Evolutionary conservation across 192 early-diverging fungal genomes (phyloP).

Genomic region (Phycomyces blakesleeanus): DNA sequence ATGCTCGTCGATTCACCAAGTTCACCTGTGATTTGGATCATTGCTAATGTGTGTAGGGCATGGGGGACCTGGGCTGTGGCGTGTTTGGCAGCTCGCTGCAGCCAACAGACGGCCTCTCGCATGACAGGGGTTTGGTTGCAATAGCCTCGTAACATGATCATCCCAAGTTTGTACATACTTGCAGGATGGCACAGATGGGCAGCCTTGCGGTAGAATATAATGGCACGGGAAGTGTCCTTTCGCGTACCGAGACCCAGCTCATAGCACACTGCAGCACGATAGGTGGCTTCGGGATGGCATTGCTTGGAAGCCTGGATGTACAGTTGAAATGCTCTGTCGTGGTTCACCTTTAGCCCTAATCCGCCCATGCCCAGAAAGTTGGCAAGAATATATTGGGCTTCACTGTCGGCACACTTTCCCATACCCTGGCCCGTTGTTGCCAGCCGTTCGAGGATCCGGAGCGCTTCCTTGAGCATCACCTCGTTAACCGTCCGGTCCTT

Average conservation of each 20-base stretch:
- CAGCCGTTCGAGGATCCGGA: constrained; percentile 82
- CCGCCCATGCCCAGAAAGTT: constrained; percentile 84
- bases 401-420: constrained; percentile 70
- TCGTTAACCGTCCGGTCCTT: constrained; percentile 60
- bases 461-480: constrained; percentile 66
- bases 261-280: constrained; percentile 90
- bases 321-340: constrained; percentile 81
- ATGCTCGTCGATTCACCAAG: constrained; percentile 13
- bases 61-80: constrained; percentile 63
- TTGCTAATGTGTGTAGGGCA: constrained; percentile 13
- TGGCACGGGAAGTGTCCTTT: constrained; percentile 69
- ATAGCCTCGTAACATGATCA: constrained; percentile 82
- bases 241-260: constrained; percentile 90
- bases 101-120: constrained; percentile 88
- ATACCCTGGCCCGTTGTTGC: constrained; percentile 57
- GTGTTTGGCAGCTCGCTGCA: constrained; percentile 76
- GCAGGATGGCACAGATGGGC: constrained; percentile 84
- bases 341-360: constrained; percentile 71
- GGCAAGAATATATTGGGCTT: constrained; percentile 92
- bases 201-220: constrained; percentile 88
- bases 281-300: constrained; percentile 84
- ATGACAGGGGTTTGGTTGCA: constrained; percentile 70
- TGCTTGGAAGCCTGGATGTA: constrained; percentile 91
- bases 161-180: constrained; percentile 95
- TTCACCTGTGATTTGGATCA: constrained; percentile 13